Evolutionary conservation across 441 rosid genomes (phyloP), one percentile per base, ranked within the genome.

Genomic region (Arabidopsis lyrata): DNA sequence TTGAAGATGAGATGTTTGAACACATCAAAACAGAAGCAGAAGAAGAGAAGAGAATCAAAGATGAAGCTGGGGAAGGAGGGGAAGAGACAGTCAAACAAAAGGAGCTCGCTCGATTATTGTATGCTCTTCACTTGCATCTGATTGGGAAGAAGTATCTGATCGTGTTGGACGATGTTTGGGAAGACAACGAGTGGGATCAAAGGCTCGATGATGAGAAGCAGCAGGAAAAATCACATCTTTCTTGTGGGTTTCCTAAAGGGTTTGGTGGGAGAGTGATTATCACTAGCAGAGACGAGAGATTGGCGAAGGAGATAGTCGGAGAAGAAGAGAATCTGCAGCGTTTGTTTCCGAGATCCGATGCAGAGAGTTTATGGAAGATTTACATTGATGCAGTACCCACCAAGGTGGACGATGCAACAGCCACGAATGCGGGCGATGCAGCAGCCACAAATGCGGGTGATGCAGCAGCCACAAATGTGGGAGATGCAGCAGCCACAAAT

Each of bases 61-160:
- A n/a, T 0, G 78, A 75, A 67, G 68, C 15, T 7, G 24, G 49
- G 12, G n/a, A 29, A 11, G 7, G 0, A 66, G 31, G n/a, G 0
- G 35, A 59, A 68, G 74, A 60, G 36, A 55, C 57, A 0, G 27
- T 5, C 15, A 13, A 34, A 2, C 74, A 72, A 0, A 7, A 34
- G 20, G 44, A 66, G 14, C 70, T 81, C 5, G 31, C 66, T 54
- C 47, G 3, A 13, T 58, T 84, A 5, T 48, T 83, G 9, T 4
- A 55, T 36, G 69, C 62, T 45, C 80, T 82, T 42, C 57, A 78
- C 67, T 45, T 22, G 36, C 53, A 74, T 63, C 72, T 86, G 66
- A 9, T 31, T 57, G 84, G 85, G 3, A 81, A 84, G 74, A 86
- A 69, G 70, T 85, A 85, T 71, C 71, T 87, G 73, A 75, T 86